Conservation (phyloP, 164 flowering plant species). For the Dillenia suffruticosa region DNA sequence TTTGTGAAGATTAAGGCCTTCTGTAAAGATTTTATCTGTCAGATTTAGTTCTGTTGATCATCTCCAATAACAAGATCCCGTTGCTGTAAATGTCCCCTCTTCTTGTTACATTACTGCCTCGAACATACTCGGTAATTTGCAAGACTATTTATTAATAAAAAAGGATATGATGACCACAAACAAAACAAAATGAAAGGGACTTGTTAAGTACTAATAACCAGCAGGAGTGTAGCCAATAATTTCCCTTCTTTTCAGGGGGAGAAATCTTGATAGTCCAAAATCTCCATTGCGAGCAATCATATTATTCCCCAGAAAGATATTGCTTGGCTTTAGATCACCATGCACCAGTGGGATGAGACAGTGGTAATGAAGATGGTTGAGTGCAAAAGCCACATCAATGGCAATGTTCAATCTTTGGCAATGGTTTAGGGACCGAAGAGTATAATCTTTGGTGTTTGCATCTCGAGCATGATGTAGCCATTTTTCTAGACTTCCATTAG, state of each 20-base stretch:
- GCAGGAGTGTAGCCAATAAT: constrained; percentile 19
- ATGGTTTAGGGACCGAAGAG: neutral
- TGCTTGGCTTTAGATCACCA: constrained; percentile 24
- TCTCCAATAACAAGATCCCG: constrained; percentile 17
- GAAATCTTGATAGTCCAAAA: constrained; percentile 19
- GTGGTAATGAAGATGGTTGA: constrained; percentile 22
- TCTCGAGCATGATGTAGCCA: constrained; percentile 13
- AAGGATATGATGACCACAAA: neutral
- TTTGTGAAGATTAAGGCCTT: constrained; percentile 5
- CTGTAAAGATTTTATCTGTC: constrained; percentile 13
- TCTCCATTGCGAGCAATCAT: constrained; percentile 22
- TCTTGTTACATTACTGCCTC: constrained; percentile 9
- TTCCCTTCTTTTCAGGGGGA: neutral
- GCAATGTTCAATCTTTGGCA: constrained; percentile 16
- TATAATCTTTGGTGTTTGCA: neutral
- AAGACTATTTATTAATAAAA: too few species aligned
- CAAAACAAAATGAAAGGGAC: neutral
- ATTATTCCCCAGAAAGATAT: constrained; percentile 20
- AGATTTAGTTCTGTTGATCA: constrained; percentile 16
- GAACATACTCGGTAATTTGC: constrained; percentile 10
- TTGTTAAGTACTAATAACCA: constrained; percentile 9
- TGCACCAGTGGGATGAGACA: constrained; percentile 13
- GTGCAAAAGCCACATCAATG: constrained; percentile 24
- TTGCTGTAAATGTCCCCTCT: constrained; percentile 19
- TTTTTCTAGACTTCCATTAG: constrained; percentile 17